phyloP scores from a whole-genome alignment of 805 yeast species.

The Yamadazyma akitaensis region DNA sequence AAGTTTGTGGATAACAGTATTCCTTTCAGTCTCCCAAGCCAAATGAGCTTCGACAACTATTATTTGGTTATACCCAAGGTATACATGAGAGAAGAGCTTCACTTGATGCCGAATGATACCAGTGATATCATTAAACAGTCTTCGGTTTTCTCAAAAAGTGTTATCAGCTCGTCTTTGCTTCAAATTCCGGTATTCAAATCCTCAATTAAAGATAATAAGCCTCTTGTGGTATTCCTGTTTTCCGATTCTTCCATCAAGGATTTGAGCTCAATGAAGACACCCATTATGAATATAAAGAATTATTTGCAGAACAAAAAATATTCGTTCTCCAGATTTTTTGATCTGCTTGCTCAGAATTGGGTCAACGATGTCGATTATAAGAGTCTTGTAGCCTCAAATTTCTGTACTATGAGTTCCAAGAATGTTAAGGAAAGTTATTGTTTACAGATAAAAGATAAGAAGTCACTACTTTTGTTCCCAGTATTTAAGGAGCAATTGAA shows the following conservation, averaged over 20 bases:
- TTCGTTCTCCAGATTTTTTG: slow-evolving; percentile 35
- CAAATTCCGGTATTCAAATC: slow-evolving; percentile 27
- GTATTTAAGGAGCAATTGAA: slow-evolving; percentile 12
- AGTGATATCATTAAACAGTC: slow-evolving; percentile 3
- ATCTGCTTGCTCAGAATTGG: slow-evolving; percentile 42
- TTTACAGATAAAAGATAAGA: slow-evolving; percentile 31
- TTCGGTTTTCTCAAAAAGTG: slow-evolving; percentile 12
- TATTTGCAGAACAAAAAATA: slow-evolving; percentile 14
- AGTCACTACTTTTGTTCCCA: slow-evolving; percentile 24
- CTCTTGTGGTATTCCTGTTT: slow-evolving; percentile 35
- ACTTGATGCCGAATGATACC: neutral
- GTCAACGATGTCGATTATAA: slow-evolving; percentile 25
- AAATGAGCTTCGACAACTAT: slow-evolving; percentile 34
- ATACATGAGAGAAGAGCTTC: slow-evolving; percentile 10
- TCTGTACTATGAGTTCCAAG: slow-evolving; percentile 36
- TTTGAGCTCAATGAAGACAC: slow-evolving; percentile 8
- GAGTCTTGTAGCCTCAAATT: slow-evolving; percentile 38
- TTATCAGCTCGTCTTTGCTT: slow-evolving; percentile 11
- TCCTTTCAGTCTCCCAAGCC: slow-evolving; percentile 39
- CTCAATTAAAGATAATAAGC: slow-evolving; percentile 20
- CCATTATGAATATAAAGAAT: slow-evolving; percentile 21
- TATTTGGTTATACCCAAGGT: slow-evolving; percentile 36
- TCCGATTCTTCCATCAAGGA: slow-evolving; percentile 14
- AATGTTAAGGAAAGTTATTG: slow-evolving; percentile 32
- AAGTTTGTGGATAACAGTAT: slow-evolving; percentile 26